These are phyloP conservation scores for Ophiostoma sp. DNA, from an alignment of 2,329 filamentous ascomycete species.

Conservation along the genomic window DNA sequence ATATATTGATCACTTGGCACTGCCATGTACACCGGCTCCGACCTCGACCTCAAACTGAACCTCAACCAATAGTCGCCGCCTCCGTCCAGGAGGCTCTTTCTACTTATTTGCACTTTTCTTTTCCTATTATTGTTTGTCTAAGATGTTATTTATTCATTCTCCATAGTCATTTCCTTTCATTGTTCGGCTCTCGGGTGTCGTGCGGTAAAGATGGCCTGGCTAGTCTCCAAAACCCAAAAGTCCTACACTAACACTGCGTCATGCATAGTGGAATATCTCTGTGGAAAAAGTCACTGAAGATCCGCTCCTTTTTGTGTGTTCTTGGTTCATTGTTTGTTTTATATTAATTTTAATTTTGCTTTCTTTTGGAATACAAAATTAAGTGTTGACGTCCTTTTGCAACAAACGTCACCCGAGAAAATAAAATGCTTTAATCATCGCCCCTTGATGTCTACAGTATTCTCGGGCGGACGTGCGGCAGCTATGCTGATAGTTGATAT, in stretches of 20 bases:
- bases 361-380: neutral
- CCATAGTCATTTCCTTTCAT: neutral
- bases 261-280: slow-evolving; percentile 4
- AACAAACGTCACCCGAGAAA: neutral
- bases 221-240: slow-evolving; percentile 2
- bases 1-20: neutral
- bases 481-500: neutral
- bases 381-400: neutral
- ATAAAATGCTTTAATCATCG: neutral
- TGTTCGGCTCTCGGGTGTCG: slow-evolving; percentile 22
- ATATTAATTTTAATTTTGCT: no score
- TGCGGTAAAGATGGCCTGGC: slow-evolving; percentile 11
- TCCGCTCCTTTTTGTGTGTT: neutral
- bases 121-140: neutral
- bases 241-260: slow-evolving; percentile 17
- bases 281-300: neutral
- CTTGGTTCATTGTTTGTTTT: neutral
- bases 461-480: slow-evolving; percentile 14
- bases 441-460: neutral
- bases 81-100: neutral
- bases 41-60: neutral
- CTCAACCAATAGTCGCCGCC: neutral
- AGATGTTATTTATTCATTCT: neutral
- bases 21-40: neutral
- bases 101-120: neutral